Evolutionary conservation across 345 rosid genomes (phyloP), one percentile per base, ranked within the genome.

Genomic region (Viola odorata): DNA sequence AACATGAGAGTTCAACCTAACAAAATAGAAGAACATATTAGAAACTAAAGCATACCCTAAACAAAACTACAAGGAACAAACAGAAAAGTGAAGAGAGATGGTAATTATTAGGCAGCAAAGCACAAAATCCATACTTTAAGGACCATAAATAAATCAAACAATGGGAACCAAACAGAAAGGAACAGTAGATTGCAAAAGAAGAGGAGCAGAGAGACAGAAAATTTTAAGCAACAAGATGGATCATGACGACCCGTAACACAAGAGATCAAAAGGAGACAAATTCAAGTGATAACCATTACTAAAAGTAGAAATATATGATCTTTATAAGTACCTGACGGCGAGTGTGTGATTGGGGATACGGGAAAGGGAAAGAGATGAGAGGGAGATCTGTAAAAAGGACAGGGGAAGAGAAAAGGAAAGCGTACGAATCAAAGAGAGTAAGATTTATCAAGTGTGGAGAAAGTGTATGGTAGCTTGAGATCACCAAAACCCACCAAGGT

Each of bases 361-460:
- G 62, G 42, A 39, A 8, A 38, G 55, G 45, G 6, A 58, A 4
- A 38, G 41, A 62, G 57, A 62, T 62, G 57, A 39, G 54, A 36
- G n/a, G 17, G 54, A 55, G 67, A 23, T 23, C 39, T 4, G 15
- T 8, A 7, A n/a, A 5, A 39, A 44, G 47, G 45, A 12, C 8
- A 48, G 44, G 38, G 32, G 44, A 1, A 10, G 50, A 10, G 42
- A 57, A 12, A 23, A n/a, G 41, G 51, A 12, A 41, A 56, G 62
- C 69, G 56, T 36, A 6, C 10, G 52, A 65, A 65, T 57, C 48
- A 65, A 2, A 57, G 62, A 11, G 47, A 37, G 57, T 13, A 14
- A 16, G 14, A 37, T 8, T 3, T 36, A 0, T 54, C 54, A 10
- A 36, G 9, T n/a, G 6, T 13, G 6, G 39, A 36, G 13, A 7